Evolutionary conservation across 202 grass and related monocot genomes (phyloP), one percentile per base, ranked within the genome.

Genomic region (Zizania palustris): DNA sequence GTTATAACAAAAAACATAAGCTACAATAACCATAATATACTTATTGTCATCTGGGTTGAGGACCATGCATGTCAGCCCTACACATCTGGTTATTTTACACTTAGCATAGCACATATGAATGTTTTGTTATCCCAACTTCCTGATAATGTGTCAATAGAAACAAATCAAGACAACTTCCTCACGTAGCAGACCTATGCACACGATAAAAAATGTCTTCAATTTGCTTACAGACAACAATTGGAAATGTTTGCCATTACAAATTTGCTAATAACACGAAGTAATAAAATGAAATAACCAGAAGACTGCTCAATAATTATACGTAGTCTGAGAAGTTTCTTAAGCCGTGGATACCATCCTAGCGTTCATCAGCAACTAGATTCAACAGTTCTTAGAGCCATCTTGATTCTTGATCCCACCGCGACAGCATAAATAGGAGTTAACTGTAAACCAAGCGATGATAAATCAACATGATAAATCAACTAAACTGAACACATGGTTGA

Each of bases 201-300:
- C 15, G 15, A 49, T 37, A 10, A 19, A 6, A 38, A 37, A 18
- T n/a, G 18, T 71, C 5, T 15, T 48, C 8, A 9, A 7, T 53
- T 53, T 38, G 11, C 65, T 38, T 70, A 61, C 58, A 63, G 8
- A 49, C 42, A 49, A 75, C n/a, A 75, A 63, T 12, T 20, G 3
- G 15, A 63, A 63, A 9, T 51, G 59, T 40, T 48, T 18, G 6
- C 11, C 42, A 37, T 77, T 41, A 77, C 18, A 65, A 54, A 65
- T 77, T 54, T 66, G 16, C 59, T 76, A 6, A 36, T 37, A 55
- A 7, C 18, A 66, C 15, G 7, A 55, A 56, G 38, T 56, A 19
- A 56, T 67, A 65, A 45, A 75, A 44, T 66, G 28, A 73, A 65
- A 15, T 7, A 53, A 18, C 49, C 46, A 72, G 37, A 65, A 39